Evolutionary conservation across 2,329 filamentous ascomycete species (phyloP).

Genomic region (Huntiella omanensis): DNA sequence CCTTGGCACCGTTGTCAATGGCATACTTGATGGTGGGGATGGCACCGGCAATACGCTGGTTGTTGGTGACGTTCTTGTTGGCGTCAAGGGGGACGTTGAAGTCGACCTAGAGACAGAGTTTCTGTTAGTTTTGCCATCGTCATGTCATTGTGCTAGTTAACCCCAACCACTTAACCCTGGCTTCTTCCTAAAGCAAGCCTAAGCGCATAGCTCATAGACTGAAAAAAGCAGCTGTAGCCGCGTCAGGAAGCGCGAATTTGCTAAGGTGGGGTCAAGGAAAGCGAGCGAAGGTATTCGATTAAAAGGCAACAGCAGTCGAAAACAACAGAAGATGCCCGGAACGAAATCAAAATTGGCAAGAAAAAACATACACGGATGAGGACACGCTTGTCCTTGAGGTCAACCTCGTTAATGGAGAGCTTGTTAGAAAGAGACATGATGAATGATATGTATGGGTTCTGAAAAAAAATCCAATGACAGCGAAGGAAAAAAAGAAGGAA

Average conservation of each 20-base stretch:
- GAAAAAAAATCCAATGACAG: neutral
- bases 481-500: neutral
- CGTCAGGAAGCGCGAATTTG: neutral
- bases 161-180: neutral
- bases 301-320: neutral
- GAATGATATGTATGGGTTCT: slow-evolving; percentile 15
- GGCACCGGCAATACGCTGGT: slow-evolving; percentile 92
- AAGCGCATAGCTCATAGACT: neutral
- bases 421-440: slow-evolving; percentile 97
- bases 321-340: neutral
- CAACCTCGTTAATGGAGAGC: slow-evolving; percentile 87
- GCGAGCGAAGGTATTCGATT: neutral
- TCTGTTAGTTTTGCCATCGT: neutral
- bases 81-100: slow-evolving; percentile 97
- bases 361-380: slow-evolving; percentile 61
- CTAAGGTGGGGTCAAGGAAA: neutral
- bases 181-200: neutral
- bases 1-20: slow-evolving; percentile 73
- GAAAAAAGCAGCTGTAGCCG: neutral
- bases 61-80: slow-evolving; percentile 91
- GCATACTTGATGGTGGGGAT: slow-evolving; percentile 91
- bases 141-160: neutral
- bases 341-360: neutral
- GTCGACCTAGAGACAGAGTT: slow-evolving; percentile 51
- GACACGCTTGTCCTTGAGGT: slow-evolving; percentile 96